Base-by-base conservation (phyloP, 441 rosid species). In the Bruguiera hainesii region DNA sequence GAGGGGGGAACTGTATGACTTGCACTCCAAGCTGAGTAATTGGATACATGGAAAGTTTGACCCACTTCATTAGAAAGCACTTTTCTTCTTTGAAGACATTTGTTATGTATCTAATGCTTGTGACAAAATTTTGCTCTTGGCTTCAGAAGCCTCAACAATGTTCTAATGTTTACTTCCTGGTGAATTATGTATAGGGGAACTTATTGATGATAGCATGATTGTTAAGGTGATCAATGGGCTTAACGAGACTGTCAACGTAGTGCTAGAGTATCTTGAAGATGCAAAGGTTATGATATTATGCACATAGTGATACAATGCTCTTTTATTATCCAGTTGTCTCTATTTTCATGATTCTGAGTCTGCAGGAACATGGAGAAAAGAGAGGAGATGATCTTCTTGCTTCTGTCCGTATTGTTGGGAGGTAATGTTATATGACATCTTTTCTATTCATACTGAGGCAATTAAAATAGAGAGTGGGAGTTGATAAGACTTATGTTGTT, bases 341-440 rank as follows among this genome's bases (percentile, higher is more conserved):
- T 60, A 67, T 67, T 68, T 69, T 78, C 13, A 67, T 50, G 6
- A 64, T 70, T 67, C 28, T 60, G 42, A 69, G 56, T 72, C 73
- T 79, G 59, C 84, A 94, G 98, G 96, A 94, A 69, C 97, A 91
- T 80, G 89, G 87, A 61, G 82, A 71, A 39, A 89, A 80, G 73
- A 90, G 79, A 76, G 96, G 98, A 80, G 80, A 83, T 84, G 99
- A 95, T 56, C 96, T 95, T 78, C 93, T 95, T 79, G 96, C 97
- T 63, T 92, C 98, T 42, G 96, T 95, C 62, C 84, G 98, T 21
- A 76, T 92, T 71, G 78, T 89, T 76, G 97, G 97, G 73, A 89
- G 97, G 99, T 92, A 55, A 82, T 26, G 72, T 63, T 65, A 20
- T 58, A 60, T 69, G 68, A 49, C 64, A 66, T 68, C 50, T 29